A percentile compares a stretch with the other conserved stretches of the same genome.
These are phyloP conservation scores for Phytophthora kernoviae DNA, from an alignment of 352 stramenopile genomes.

Conservation along the genomic window DNA sequence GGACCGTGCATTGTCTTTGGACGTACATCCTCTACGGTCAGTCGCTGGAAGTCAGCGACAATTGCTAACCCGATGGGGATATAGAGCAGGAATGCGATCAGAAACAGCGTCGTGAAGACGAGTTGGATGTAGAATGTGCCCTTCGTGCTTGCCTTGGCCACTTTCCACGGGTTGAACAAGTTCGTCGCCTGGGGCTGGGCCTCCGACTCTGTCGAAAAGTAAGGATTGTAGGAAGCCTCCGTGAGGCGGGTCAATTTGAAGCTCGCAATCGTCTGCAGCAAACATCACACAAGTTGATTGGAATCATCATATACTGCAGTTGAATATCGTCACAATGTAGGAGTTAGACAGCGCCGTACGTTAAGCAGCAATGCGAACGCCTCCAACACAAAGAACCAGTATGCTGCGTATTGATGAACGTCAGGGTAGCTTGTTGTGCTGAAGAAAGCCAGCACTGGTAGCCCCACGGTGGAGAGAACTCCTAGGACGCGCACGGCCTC, in stretches of 20 bases:
- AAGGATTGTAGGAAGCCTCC: conserved; percentile 7
- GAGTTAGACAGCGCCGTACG: conserved; percentile 28
- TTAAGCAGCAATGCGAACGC: conserved; percentile 62
- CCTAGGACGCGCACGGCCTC: conserved; percentile 32
- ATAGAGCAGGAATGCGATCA: conserved; percentile 72
- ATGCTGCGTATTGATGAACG: conserved; percentile 65
- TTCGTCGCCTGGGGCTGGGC: not conserved
- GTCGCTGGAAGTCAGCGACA: conserved; percentile 42
- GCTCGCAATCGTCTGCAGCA: conserved; percentile 37
- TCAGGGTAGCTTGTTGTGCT: conserved; percentile 58
- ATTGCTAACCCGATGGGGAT: conserved; percentile 66
- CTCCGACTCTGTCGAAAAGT: conserved; percentile 13
- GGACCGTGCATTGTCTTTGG: not conserved
- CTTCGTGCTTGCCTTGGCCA: conserved; percentile 29
- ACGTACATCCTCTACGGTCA: conserved; percentile 48
- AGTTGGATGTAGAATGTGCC: conserved; percentile 47
- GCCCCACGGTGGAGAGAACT: conserved; percentile 38
- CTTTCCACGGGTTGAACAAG: conserved; percentile 16
- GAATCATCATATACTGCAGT: not conserved
- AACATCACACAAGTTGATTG: not conserved
- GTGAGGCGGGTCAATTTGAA: conserved; percentile 30
- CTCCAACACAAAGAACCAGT: conserved; percentile 78
- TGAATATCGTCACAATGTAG: not conserved
- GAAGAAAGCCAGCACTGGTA: conserved; percentile 62
- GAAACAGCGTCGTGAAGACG: conserved; percentile 49